Evolutionary conservation across 371 early-diverging fungal genomes (phyloP), one percentile per base, ranked within the genome.

Genomic region (Syncephalastrum contaminatum): DNA sequence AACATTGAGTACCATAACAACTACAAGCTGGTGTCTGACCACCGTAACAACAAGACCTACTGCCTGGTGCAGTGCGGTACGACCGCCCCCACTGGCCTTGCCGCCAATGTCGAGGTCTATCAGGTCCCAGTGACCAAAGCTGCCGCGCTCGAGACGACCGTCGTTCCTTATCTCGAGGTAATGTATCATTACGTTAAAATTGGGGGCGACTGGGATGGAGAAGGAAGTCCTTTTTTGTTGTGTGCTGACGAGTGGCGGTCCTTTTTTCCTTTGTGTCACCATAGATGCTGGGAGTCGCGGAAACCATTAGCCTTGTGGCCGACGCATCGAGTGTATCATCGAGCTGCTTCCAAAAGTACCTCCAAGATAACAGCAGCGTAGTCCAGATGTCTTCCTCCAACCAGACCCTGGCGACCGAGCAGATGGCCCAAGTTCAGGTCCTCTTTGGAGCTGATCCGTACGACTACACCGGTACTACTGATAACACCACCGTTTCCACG

Each of bases 41-140:
- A 62, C 48, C 62, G 75, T 51, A 80, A 69, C 22, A 63, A 66
- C 44, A 44, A 62, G 8, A 48, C 51, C 16, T 86, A 82, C 47
- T 72, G 80, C 15, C 79, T 91, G 56, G 84, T 85, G 61, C 88
- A 88, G 69, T 87, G 91, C 64, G 88, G 90, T 51, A 77, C 89
- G 24, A 72, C 77, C 39, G 51, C 59, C 41, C 88, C 90, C 6
- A 16, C 71, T 20, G 60, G 63, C 27, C 64, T 84, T 45, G 66
- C 75, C 54, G 75, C 74, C 51, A 74, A 62, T 24, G 80, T 83
- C 22, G 70, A 81, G 52, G 54, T 82, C 8, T 72, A 88, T 47
- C 41, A 66, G 2, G 67, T 90, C 14, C 88, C 91, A 8, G 81
- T 85, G 18, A 69, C 63, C 21, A 80, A 64, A 41, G 81, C 75